Conservation (phyloP, 306 rosid genomes). For the Rubus idaeus region DNA sequence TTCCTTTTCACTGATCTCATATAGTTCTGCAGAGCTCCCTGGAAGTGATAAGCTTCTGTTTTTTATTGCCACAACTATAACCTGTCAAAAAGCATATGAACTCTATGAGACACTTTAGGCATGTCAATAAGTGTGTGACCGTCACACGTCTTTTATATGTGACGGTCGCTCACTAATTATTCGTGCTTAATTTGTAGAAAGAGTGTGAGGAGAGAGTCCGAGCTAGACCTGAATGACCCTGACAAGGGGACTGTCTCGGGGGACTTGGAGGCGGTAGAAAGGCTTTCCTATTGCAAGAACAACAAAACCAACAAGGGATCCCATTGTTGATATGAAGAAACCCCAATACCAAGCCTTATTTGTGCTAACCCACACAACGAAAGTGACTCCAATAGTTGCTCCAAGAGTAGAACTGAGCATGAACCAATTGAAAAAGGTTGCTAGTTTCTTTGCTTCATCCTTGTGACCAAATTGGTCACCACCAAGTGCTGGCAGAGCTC, state of each 20-base stretch:
- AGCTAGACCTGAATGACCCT: slow-evolving; percentile 52
- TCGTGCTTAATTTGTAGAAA: not conserved
- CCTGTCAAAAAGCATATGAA: slow-evolving; percentile 34
- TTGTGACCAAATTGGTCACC: slow-evolving; percentile 71
- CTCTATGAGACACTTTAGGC: not conserved
- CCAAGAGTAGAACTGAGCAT: slow-evolving; percentile 64
- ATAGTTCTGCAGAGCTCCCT: slow-evolving; percentile 44
- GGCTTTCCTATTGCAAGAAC: slow-evolving; percentile 70
- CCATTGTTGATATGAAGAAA: slow-evolving; percentile 50
- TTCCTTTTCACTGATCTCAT: slow-evolving; percentile 61
- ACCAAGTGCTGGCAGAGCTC: slow-evolving; percentile 72
- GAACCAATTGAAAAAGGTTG: slow-evolving; percentile 68
- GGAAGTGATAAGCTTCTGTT: slow-evolving; percentile 54
- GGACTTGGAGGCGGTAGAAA: slow-evolving; percentile 56
- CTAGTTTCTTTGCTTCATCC: slow-evolving; percentile 62
- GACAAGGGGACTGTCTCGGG: slow-evolving; percentile 56
- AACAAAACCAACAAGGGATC: slow-evolving; percentile 50
- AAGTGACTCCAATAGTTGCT: slow-evolving; percentile 59
- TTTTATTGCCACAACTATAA: slow-evolving; percentile 60
- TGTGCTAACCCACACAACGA: slow-evolving; percentile 62
- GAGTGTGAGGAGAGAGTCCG: not conserved
- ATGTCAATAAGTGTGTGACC: not conserved
- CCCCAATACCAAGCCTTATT: slow-evolving; percentile 72
- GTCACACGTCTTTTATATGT: not conserved
- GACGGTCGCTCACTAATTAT: not conserved